A percentile compares a stretch with the other conserved stretches of the same genome.
Evolutionary conservation across 306 rosid species (phyloP).

Genomic region (Nissolia schottii): DNA sequence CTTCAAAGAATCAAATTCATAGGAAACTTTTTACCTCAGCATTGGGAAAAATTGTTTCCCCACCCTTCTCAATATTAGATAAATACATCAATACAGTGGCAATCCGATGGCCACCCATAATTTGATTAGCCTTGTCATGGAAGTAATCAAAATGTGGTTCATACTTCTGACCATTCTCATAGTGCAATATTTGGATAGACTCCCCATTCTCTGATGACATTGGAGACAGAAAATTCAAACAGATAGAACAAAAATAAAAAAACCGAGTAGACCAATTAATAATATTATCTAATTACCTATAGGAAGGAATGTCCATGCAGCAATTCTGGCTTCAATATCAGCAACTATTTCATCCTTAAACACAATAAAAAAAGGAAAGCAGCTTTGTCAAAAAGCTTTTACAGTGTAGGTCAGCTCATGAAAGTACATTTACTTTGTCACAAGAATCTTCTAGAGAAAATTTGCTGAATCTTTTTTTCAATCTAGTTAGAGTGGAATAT

Average conservation of each 20-base stretch:
- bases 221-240: background rate
- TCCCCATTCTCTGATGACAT: constrained; percentile 78
- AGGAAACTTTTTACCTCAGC: constrained; percentile 47
- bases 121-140: constrained; percentile 74
- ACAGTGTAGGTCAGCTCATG: background rate
- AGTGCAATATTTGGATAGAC: constrained; percentile 79
- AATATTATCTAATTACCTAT: constrained; percentile 39
- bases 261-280: background rate
- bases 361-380: background rate
- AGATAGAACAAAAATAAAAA: background rate
- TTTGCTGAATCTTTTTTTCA: background rate
- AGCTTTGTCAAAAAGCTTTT: background rate
- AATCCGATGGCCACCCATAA: constrained; percentile 81
- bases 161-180: constrained; percentile 81
- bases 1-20: constrained; percentile 9
- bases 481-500: background rate
- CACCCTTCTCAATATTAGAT: constrained; percentile 83
- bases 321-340: constrained; percentile 65
- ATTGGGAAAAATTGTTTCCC: constrained; percentile 88
- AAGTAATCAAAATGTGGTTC: constrained; percentile 90
- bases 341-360: constrained; percentile 73
- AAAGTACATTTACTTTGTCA: background rate
- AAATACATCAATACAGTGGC: constrained; percentile 95
- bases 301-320: constrained; percentile 95
- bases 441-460: background rate